These are phyloP conservation scores for Amyloporia xantha DNA, from an alignment of 768 basidiomycete genomes.

Conservation along the genomic window DNA sequence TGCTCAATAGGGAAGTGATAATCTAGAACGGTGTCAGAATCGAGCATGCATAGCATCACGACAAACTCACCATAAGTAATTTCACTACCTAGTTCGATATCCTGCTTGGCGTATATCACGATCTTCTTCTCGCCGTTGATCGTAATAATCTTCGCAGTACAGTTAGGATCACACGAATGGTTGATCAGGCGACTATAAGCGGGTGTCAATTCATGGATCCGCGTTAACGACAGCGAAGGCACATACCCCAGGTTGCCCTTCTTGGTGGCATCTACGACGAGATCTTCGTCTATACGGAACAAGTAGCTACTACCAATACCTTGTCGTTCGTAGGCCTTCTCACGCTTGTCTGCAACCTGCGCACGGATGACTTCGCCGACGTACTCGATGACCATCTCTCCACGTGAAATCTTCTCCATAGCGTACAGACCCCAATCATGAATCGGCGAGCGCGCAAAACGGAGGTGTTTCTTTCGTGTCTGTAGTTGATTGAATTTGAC, in stretches of 20 bases:
- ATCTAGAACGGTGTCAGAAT: slow-evolving; percentile 41
- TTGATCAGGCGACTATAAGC: slow-evolving; percentile 84
- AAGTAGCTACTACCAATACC: slow-evolving; percentile 98
- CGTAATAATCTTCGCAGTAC: slow-evolving; percentile 86
- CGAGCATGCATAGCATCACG: neutral
- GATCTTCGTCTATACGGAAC: slow-evolving; percentile 95
- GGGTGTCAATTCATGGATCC: neutral
- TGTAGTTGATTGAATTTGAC: slow-evolving; percentile 99
- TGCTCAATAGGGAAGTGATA: slow-evolving; percentile 99
- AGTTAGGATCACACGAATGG: slow-evolving; percentile 95
- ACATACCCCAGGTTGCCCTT: slow-evolving; percentile 96
- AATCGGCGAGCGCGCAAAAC: slow-evolving; percentile 91
- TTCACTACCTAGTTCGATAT: slow-evolving; percentile 94
- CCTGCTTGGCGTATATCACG: slow-evolving; percentile 97
- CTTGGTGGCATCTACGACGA: slow-evolving; percentile 98
- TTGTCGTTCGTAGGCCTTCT: slow-evolving; percentile 94
- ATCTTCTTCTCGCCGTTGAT: slow-evolving; percentile 95
- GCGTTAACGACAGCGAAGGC: neutral
- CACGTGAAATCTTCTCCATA: slow-evolving; percentile 88
- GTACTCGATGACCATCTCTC: slow-evolving; percentile 99
- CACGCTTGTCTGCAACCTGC: slow-evolving; percentile 92
- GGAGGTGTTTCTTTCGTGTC: slow-evolving; percentile 94
- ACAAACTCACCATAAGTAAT: slow-evolving; percentile 90
- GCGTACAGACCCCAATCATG: slow-evolving; percentile 99
- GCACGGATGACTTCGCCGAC: slow-evolving; percentile 96